Conservation (phyloP, 768 basidiomycete genomes). For the Coprinellus micaceus region DNA sequence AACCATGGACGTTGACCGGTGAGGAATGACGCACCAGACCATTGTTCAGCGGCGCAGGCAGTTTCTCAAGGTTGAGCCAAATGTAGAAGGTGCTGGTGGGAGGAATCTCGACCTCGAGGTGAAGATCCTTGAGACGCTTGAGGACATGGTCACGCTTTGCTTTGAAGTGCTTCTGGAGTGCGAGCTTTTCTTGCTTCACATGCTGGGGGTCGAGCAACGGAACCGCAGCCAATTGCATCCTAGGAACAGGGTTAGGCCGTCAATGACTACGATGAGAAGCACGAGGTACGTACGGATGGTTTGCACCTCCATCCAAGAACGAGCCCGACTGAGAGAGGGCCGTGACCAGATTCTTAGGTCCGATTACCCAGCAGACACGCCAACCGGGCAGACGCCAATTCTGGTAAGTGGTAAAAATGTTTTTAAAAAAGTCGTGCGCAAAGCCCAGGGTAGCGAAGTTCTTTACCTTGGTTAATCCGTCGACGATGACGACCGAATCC, state of each 20-base stretch:
- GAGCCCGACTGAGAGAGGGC: slow-evolving; percentile 92
- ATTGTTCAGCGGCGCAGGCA: slow-evolving; percentile 82
- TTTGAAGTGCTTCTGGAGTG: slow-evolving; percentile 89
- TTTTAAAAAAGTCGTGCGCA: background rate
- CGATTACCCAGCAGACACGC: slow-evolving; percentile 92
- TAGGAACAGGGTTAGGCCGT: slow-evolving; percentile 22
- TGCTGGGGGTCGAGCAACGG: slow-evolving; percentile 71
- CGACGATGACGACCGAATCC: slow-evolving; percentile 83
- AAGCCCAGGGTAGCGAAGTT: background rate
- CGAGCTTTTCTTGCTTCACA: slow-evolving; percentile 71
- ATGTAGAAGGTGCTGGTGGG: slow-evolving; percentile 89
- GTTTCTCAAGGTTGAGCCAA: slow-evolving; percentile 81
- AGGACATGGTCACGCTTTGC: slow-evolving; percentile 89
- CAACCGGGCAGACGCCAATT: slow-evolving; percentile 95
- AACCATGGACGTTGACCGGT: background rate
- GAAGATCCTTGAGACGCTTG: slow-evolving; percentile 70
- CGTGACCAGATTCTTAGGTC: slow-evolving; percentile 82
- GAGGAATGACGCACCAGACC: slow-evolving; percentile 54
- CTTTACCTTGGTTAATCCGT: slow-evolving; percentile 84
- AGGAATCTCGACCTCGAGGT: slow-evolving; percentile 71
- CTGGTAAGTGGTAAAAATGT: slow-evolving; percentile 32
- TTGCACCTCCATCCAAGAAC: slow-evolving; percentile 93
- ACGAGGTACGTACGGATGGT: slow-evolving; percentile 67
- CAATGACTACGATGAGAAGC: background rate
- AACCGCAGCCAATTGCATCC: slow-evolving; percentile 85